Conservation (phyloP, 169 alveolate species). For the Perkinsus olseni region DNA sequence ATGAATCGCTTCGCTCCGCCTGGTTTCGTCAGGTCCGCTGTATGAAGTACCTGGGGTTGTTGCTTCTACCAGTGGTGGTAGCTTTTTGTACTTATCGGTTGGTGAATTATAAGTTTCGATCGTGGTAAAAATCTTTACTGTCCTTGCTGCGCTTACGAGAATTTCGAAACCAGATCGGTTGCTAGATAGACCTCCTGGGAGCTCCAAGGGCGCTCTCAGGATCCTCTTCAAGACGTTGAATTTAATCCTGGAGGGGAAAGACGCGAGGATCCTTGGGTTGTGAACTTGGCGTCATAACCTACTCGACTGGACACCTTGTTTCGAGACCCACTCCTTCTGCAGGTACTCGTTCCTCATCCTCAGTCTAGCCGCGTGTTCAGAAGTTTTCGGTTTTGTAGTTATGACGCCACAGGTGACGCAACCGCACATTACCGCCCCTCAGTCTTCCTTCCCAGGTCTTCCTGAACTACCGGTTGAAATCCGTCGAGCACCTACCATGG, state of each 20-base stretch:
- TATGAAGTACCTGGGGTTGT: background rate
- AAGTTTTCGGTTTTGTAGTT: background rate
- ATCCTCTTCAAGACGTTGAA: too few relatives aligned
- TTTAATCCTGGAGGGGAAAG: too few relatives aligned
- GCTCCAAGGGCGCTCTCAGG: too few relatives aligned
- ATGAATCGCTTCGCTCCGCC: background rate
- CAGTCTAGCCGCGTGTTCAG: background rate
- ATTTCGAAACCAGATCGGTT: too few relatives aligned
- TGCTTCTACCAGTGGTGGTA: background rate
- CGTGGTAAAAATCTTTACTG: background rate
- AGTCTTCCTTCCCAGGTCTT: constrained; percentile 96
- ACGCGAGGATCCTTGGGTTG: too few relatives aligned
- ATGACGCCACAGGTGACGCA: background rate
- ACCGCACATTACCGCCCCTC: too few relatives aligned
- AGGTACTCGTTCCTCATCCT: background rate
- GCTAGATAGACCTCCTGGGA: too few relatives aligned
- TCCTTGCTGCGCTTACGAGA: too few relatives aligned
- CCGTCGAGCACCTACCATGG: constrained; percentile 99
- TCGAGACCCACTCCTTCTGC: background rate
- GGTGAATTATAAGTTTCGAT: background rate
- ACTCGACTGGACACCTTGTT: too few relatives aligned
- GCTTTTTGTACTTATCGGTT: background rate
- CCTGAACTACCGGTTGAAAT: constrained; percentile 92
- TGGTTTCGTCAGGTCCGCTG: background rate
- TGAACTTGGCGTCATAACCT: too few relatives aligned